These are phyloP conservation scores for Aspergillus sp. DNA, from an alignment of 2,329 filamentous ascomycete genomes.

Conservation along the genomic window DNA sequence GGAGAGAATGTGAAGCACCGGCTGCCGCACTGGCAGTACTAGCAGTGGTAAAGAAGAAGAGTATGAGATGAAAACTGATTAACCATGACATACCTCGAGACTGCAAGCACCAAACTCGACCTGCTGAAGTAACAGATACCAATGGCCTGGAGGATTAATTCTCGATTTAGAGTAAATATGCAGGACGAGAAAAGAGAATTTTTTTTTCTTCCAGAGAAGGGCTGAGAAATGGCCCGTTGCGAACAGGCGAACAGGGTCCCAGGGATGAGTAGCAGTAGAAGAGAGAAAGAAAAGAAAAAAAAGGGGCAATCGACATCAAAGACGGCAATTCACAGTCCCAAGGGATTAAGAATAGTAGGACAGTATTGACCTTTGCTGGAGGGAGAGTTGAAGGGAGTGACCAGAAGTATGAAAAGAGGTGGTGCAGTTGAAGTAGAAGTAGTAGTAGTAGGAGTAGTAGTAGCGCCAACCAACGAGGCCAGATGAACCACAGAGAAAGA, in stretches of 20 bases:
- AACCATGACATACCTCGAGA: constrained; percentile 1
- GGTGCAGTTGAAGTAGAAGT: constrained; percentile 6
- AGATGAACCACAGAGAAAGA: not conserved
- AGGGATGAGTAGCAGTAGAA: not conserved
- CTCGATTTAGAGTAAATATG: not conserved
- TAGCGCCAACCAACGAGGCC: not conserved
- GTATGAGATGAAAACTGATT: not conserved
- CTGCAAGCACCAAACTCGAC: not conserved
- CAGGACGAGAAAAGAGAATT: not conserved
- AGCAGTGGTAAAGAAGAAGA: not conserved
- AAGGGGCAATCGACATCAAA: constrained; percentile 4
- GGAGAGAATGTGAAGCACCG: not conserved
- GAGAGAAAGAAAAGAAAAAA: constrained; percentile 1
- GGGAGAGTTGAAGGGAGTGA: not conserved
- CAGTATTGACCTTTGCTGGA: not conserved
- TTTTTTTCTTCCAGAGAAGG: not conserved
- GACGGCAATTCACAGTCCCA: constrained; percentile 1
- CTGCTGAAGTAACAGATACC: not conserved
- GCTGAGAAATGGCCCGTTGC: too few species aligned
- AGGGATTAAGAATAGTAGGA: constrained; percentile 1
- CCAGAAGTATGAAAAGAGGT: constrained; percentile 7
- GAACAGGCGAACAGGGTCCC: not conserved
- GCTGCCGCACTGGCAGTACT: not conserved
- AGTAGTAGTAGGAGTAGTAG: constrained; percentile 9
- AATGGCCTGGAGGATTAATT: not conserved